phyloP scores from a whole-genome alignment of 2,329 filamentous ascomycete species.

The Dendrostoma leiphaemia region DNA sequence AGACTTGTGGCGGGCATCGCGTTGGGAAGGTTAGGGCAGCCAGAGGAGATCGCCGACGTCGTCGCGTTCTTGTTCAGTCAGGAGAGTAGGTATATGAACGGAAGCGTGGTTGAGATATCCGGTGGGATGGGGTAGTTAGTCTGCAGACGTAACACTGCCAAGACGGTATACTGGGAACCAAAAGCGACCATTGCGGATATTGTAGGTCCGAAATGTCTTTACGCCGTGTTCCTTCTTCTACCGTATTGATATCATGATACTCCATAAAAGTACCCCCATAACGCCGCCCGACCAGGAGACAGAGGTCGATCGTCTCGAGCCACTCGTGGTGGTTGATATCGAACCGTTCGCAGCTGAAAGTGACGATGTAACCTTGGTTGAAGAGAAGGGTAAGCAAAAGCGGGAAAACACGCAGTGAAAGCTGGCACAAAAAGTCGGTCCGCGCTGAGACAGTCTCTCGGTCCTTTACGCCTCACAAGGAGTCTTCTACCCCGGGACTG shows the following conservation, averaged over 20 bases:
- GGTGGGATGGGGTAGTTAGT: constrained; percentile 27
- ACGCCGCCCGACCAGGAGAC: neutral
- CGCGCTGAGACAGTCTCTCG: no score
- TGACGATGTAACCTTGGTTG: neutral
- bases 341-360: constrained; percentile 7
- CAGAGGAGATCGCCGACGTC: constrained; percentile 31
- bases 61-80: constrained; percentile 50
- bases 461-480: no score
- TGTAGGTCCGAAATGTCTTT: no score
- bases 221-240: no score
- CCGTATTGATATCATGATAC: no score
- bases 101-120: constrained; percentile 46
- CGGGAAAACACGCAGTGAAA: neutral
- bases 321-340: neutral
- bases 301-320: neutral
- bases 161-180: no score
- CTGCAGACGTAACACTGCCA: no score
- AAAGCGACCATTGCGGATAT: no score
- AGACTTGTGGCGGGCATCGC: constrained; percentile 23
- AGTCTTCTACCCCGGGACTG: no score
- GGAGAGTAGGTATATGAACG: constrained; percentile 52
- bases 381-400: neutral
- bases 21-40: constrained; percentile 25
- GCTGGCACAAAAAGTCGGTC: neutral
- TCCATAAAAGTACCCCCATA: no score